Conservation (phyloP, 1,284 basidiomycete species). For the Cutaneotrichosporon sp. region DNA sequence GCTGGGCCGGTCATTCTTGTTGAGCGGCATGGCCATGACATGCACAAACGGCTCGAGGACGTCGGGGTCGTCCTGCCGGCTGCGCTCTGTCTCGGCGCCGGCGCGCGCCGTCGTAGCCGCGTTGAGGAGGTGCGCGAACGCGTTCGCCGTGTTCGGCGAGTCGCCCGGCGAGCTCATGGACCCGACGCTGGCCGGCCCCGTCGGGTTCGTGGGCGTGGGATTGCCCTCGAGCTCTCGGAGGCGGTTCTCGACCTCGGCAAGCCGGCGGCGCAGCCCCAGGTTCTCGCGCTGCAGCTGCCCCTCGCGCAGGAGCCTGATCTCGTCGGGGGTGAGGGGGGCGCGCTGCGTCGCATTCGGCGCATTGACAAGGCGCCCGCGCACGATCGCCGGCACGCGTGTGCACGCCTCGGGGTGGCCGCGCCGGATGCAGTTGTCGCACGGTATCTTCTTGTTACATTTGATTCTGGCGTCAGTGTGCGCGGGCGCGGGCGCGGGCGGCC, state of each 20-base stretch:
- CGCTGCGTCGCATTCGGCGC: conserved; percentile 24
- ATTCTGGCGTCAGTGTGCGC: conserved; percentile 17
- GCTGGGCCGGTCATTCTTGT: conserved; percentile 14
- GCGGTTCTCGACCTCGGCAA: conserved; percentile 23
- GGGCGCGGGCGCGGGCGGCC: neutral
- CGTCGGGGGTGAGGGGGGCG: conserved; percentile 26
- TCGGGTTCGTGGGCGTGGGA: neutral
- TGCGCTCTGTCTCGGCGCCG: conserved; percentile 15
- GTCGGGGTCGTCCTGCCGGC: conserved; percentile 28
- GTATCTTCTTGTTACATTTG: conserved; percentile 28
- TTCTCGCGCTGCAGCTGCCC: conserved; percentile 31
- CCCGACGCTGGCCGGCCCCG: neutral
- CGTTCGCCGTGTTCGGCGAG: conserved; percentile 18
- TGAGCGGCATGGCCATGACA: conserved; percentile 26
- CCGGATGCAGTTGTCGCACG: conserved; percentile 29
- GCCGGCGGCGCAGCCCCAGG: conserved; percentile 19
- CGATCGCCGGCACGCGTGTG: conserved; percentile 26
- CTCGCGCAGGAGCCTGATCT: conserved; percentile 25
- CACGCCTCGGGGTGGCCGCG: conserved; percentile 28
- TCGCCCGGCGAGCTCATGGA: conserved; percentile 16
- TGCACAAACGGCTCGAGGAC: conserved; percentile 29
- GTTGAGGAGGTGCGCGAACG: conserved; percentile 22
- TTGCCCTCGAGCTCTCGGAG: conserved; percentile 21
- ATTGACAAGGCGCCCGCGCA: conserved; percentile 27
- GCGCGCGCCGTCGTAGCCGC: conserved; percentile 12